A percentile compares a stretch with the other conserved stretches of the same genome.
Conservation (phyloP, 2,329 filamentous ascomycete genomes). For the Aspergillus quadricinctus region DNA sequence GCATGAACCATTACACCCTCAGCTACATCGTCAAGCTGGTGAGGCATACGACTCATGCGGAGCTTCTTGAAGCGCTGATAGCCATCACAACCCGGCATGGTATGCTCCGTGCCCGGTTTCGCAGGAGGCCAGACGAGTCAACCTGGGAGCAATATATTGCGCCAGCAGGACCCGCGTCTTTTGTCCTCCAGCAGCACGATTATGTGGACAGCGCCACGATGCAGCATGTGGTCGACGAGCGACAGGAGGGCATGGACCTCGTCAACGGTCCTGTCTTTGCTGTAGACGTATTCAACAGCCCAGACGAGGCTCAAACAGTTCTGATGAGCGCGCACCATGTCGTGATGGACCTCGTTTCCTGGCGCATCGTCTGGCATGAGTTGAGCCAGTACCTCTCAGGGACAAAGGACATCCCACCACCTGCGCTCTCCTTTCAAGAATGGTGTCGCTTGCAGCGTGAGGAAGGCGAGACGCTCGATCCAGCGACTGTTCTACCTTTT, state of each 20-base stretch:
- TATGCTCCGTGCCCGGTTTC: slow-evolving; percentile 18
- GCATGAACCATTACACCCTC: slow-evolving; percentile 16
- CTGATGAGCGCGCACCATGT: slow-evolving; percentile 7
- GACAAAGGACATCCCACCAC: slow-evolving; percentile 41
- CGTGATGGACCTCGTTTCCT: slow-evolving; percentile 13
- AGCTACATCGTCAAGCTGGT: slow-evolving; percentile 15
- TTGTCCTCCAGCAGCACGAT: too few species aligned
- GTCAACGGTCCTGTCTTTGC: background rate
- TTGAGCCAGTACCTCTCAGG: slow-evolving; percentile 26
- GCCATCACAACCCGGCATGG: slow-evolving; percentile 16
- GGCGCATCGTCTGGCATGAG: slow-evolving; percentile 9
- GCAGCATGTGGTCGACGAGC: too few species aligned
- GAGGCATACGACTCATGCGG: slow-evolving; percentile 2
- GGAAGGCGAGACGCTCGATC: slow-evolving; percentile 29
- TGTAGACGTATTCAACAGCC: slow-evolving; percentile 1
- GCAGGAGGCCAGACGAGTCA: background rate
- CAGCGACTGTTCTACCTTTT: background rate
- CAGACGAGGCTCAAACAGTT: background rate
- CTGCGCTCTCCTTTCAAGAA: slow-evolving; percentile 1
- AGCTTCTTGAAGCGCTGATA: slow-evolving; percentile 4
- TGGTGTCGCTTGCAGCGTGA: slow-evolving; percentile 37
- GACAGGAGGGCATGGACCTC: too few species aligned
- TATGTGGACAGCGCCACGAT: too few species aligned
- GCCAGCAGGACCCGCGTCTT: background rate
- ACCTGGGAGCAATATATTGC: slow-evolving; percentile 3